Base-by-base conservation (phyloP, 2,329 filamentous ascomycete species). In the Cladorrhinum sp. region DNA sequence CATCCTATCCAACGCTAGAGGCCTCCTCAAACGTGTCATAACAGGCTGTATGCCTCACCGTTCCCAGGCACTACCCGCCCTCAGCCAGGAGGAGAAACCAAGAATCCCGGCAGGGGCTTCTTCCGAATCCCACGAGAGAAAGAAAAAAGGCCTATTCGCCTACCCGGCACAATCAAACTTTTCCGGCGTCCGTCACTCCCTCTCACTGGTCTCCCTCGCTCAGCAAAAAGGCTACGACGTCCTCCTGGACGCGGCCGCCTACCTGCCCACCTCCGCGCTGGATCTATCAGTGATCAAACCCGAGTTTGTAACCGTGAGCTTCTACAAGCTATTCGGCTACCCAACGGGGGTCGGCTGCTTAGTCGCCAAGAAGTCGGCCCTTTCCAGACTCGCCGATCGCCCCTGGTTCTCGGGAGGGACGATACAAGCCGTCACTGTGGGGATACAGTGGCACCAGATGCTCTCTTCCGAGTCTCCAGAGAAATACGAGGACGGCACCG, bases 141-240 rank as follows among this genome's bases (percentile, higher is more conserved):
- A 16, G 10, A 45, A 38, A 48, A 68, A 54, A 18, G 74, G 75
- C 7, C 68, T 79, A 18, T 78, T 80, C 61, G 77, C 76, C 2
- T 80, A 77, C 65, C 78, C 77, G 2, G 78, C 77, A 0, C 78
- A 79, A 65, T 77, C 75, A 62, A 80, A 80, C 64, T 78, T 79
- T 58, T 74, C 69, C 53, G 77, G 77, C 29, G 76, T 77, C 2
- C 73, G 73, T 0, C 77, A 79, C 50, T 74, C 76, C 13, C 68
- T 79, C 0, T 65, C 66, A 0, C 77, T 74, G 75, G 64, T 76
- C 0, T 45, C 55, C 1, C 59, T 70, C 16, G 76, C 75, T 1
- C 76, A 78, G 62, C 56, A 65, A 3, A 65, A 66, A 8, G 75
- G 76, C 22, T 78, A 74, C 56, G 74, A 77, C 57, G 76, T 78